phyloP scores from a whole-genome alignment of 352 stramenopile genomes.

The Thalassiosira pacifica region DNA sequence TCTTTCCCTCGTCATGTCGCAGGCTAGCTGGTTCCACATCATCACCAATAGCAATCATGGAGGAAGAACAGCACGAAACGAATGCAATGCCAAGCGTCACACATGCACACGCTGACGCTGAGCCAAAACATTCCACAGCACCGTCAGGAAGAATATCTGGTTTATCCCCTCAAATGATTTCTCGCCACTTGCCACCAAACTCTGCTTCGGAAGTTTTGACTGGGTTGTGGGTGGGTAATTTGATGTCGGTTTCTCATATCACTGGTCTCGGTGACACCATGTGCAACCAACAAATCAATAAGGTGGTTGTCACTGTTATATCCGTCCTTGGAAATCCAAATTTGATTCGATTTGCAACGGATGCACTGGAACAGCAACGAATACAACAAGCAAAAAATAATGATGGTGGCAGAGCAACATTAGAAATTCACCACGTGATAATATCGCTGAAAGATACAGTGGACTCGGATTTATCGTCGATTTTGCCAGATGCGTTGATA shows the following conservation, averaged over 20 bases:
- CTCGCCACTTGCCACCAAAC: conserved; percentile 21
- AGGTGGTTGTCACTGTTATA: conserved; percentile 46
- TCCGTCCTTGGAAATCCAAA: conserved; percentile 55
- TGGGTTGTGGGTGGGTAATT: conserved; percentile 59
- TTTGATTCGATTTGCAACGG: conserved; percentile 44
- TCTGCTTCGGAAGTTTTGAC: conserved; percentile 50
- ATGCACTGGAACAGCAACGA: conserved; percentile 46
- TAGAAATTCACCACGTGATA: conserved; percentile 45
- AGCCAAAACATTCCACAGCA: background rate
- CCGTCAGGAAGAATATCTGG: background rate
- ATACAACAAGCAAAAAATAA: background rate
- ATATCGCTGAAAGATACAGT: conserved; percentile 50
- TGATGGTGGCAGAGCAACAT: conserved; percentile 1
- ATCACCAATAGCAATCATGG: too few relatives aligned
- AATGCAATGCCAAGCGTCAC: background rate
- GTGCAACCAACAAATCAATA: conserved; percentile 1
- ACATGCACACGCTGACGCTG: background rate
- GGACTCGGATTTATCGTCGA: conserved; percentile 56
- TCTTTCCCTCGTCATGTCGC: too few relatives aligned
- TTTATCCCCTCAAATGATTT: conserved; percentile 10
- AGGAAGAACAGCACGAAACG: background rate
- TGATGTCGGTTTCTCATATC: conserved; percentile 45
- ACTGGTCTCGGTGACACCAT: conserved; percentile 17
- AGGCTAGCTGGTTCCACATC: too few relatives aligned
- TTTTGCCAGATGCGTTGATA: conserved; percentile 31